Percentiles rank a stretch among this genome's conserved stretches.
Conservation (phyloP, 2,329 filamentous ascomycete genomes). For the Boeremia lycopersici region DNA sequence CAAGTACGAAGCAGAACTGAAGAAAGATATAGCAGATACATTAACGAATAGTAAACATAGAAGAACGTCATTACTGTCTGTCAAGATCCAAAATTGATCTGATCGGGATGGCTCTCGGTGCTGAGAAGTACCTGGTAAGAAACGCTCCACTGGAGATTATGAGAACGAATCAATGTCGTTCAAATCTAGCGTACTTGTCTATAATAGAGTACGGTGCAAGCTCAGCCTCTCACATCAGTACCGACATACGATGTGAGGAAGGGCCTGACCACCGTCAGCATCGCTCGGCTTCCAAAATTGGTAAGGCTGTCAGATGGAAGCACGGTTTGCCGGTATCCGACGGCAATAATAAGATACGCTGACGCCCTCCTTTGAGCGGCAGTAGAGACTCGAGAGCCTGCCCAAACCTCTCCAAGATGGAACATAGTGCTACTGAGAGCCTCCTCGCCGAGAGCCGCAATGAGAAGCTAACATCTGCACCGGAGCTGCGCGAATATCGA, state of each 20-base stretch:
- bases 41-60: no score
- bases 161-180: no score
- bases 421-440: constrained; percentile 17
- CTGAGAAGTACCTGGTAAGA: no score
- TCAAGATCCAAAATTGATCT: not conserved
- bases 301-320: constrained; percentile 9
- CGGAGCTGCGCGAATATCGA: constrained; percentile 18
- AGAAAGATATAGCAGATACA: no score
- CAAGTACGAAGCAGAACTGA: no score
- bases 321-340: constrained; percentile 7
- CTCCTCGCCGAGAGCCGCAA: constrained; percentile 15
- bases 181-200: not conserved
- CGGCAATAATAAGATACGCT: constrained; percentile 5
- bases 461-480: constrained; percentile 9
- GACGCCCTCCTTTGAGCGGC: not conserved
- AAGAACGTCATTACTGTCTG: not conserved
- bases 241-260: not conserved
- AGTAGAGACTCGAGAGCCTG: not conserved
- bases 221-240: constrained; percentile 8
- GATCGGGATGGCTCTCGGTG: not conserved
- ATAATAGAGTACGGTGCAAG: not conserved
- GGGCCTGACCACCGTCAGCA: constrained; percentile 3
- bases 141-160: no score
- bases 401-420: not conserved
- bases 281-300: constrained; percentile 7